These are phyloP conservation scores for Trypethelium eluteriae DNA, from an alignment of 495 filamentous ascomycete genomes.

Conservation along the genomic window DNA sequence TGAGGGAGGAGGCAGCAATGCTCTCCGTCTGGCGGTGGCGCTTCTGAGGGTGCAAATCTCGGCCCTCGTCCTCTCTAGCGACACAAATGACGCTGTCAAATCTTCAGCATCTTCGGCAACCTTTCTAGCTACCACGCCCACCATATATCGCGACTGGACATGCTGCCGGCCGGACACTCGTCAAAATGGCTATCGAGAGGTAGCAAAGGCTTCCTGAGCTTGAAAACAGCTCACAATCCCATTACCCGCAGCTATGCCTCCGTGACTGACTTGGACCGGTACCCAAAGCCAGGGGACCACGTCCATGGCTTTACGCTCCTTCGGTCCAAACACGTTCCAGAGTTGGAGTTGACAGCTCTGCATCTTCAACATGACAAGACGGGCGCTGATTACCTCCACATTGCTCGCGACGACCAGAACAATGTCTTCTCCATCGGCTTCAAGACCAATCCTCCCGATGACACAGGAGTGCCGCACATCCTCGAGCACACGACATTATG, in stretches of 20 bases:
- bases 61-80: conserved; percentile 2
- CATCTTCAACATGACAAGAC: conserved; percentile 88
- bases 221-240: not conserved
- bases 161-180: not conserved
- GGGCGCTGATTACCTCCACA: conserved; percentile 88
- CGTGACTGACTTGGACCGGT: conserved; percentile 61
- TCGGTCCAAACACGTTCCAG: conserved; percentile 82
- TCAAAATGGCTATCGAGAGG: conserved; percentile 10
- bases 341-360: conserved; percentile 84
- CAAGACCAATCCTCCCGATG: conserved; percentile 96
- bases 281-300: conserved; percentile 70
- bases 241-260: conserved; percentile 48
- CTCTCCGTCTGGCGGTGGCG: conserved; percentile 1
- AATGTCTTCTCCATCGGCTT: conserved; percentile 99
- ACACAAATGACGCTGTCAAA: not conserved
- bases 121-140: not conserved
- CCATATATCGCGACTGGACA: not conserved
- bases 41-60: conserved; percentile 3
- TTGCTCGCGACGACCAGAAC: conserved; percentile 89
- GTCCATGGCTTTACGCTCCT: conserved; percentile 88
- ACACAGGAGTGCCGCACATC: conserved; percentile 94
- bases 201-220: not conserved
- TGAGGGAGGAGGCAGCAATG: not conserved
- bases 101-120: not conserved
- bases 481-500: conserved; percentile 95